A percentile compares a stretch with the other conserved stretches of the same genome.
These are phyloP conservation scores for Botrytis hyacinthi DNA, from an alignment of 2,329 filamentous ascomycete genomes.

Conservation along the genomic window DNA sequence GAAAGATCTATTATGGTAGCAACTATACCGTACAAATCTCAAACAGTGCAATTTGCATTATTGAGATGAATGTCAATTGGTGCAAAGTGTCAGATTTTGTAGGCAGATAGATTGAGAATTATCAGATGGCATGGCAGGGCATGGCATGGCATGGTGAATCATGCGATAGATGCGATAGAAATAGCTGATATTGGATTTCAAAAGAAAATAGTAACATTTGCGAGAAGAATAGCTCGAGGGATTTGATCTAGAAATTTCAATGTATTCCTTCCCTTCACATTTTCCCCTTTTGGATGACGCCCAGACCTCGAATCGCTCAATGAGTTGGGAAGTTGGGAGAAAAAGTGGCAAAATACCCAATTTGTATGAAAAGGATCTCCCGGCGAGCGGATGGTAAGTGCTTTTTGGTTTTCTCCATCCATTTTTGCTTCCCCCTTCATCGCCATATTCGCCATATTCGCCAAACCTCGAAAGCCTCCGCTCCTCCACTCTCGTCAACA, in stretches of 20 bases:
- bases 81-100: not conserved
- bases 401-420: not conserved
- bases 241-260: slow-evolving; percentile 1
- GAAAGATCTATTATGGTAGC: not conserved
- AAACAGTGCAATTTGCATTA: slow-evolving; percentile 4
- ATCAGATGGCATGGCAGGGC: slow-evolving; percentile 1
- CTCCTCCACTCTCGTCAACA: not conserved
- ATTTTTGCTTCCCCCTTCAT: not conserved
- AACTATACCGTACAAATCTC: slow-evolving; percentile 1
- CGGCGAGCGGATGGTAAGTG: slow-evolving; percentile 17
- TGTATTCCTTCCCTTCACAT: not conserved
- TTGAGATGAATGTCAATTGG: slow-evolving; percentile 4
- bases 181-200: not conserved
- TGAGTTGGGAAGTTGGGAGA: not conserved
- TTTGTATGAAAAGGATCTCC: slow-evolving; percentile 9
- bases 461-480: not conserved
- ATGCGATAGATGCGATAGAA: slow-evolving; percentile 15
- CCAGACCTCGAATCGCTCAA: not conserved
- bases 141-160: not conserved
- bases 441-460: not conserved
- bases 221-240: not conserved
- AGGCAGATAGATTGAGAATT: slow-evolving; percentile 6
- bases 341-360: not conserved
- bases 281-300: not conserved
- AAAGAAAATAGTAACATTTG: slow-evolving; percentile 8